Percentiles rank a stretch among this genome's conserved stretches.
Conservation (phyloP, 352 stramenopile species). For the Globisporangium recalcitrans region DNA sequence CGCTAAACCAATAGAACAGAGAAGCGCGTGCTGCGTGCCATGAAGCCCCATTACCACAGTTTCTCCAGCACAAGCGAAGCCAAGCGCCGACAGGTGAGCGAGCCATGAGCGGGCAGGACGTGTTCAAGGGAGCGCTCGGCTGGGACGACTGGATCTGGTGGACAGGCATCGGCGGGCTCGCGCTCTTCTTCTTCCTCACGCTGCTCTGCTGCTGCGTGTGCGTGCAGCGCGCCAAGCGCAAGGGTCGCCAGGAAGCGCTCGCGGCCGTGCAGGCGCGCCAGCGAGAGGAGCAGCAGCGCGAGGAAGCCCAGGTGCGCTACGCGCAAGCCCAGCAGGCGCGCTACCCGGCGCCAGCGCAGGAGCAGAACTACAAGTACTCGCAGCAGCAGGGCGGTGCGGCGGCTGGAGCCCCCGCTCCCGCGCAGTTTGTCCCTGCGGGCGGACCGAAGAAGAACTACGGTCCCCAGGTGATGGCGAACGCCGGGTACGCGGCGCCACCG, state of each 20-base stretch:
- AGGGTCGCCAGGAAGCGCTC: constrained; percentile 62
- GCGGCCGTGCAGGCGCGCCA: constrained; percentile 52
- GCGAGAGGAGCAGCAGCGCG: constrained; percentile 39
- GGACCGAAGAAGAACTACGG: constrained; percentile 26
- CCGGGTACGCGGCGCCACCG: constrained; percentile 21
- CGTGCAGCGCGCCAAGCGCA: constrained; percentile 72
- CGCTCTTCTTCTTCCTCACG: constrained; percentile 59
- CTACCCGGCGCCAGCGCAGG: constrained; percentile 21
- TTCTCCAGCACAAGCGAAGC: neutral
- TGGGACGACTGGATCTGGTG: constrained; percentile 84
- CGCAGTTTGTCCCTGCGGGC: constrained; percentile 11
- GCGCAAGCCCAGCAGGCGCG: constrained; percentile 42
- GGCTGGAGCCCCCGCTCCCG: constrained; percentile 7
- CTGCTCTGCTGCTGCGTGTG: constrained; percentile 75
- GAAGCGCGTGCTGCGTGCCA: neutral
- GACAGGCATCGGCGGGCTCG: constrained; percentile 50
- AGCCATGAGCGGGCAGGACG: constrained; percentile 33
- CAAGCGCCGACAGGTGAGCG: neutral
- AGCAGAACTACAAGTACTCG: constrained; percentile 23
- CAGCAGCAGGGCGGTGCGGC: constrained; percentile 25
- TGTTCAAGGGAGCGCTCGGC: constrained; percentile 69
- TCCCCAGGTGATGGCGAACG: constrained; percentile 39
- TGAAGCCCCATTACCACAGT: neutral
- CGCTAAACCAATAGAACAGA: neutral
- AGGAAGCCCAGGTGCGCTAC: constrained; percentile 44